Evolutionary conservation across 139 green algal species (phyloP), one percentile per base, ranked within the genome.

Genomic region (Haematococcus sp.): DNA sequence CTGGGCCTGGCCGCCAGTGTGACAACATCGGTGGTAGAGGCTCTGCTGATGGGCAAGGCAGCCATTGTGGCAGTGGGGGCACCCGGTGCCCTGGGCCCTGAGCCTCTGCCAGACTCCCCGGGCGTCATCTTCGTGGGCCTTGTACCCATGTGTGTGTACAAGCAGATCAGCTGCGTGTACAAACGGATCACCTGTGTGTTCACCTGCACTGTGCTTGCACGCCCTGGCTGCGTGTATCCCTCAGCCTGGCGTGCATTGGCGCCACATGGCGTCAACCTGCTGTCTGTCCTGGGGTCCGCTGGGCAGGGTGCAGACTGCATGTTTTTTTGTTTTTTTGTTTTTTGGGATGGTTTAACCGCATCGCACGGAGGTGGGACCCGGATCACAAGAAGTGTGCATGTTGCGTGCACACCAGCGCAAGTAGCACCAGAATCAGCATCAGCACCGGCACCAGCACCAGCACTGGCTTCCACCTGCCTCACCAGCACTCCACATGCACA

Each of bases 11-110:
- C 61, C n/a, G 63, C 54, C 63, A 63, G 70, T 16, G 56, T 25
- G 33, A 46, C 74, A 3, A 23, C 30, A 7, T 71, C 55, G 65
- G 25, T 64, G 2, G 25, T 72, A 19, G 59, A 90, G 73, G 55
- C 88, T 23, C 63, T 87, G 20, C 74, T 91, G 61, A 68, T 92
- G 51, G 75, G 33, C 63, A 92, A 92, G 54, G 81, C 84, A 28
- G 80, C 91, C 0, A 61, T 65, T 7, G 86, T 88, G 15, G 88
- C 88, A 31, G 70, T 91, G 16, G 44, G 79, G 13, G 82, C 73
- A 0, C 64, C 82, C n/a, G 82, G 88, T 0, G 32, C 44, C 43
- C 25, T 89, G 3, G 27, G 77, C 28, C 86, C 88, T 4, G 49
- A 72, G 33, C 30, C 30, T 1, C 27, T 70, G 0, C 27, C 30